A percentile compares a stretch with the other conserved stretches of the same genome.
Conservation (phyloP, 306 rosid species). For the Trifolium dubium region DNA sequence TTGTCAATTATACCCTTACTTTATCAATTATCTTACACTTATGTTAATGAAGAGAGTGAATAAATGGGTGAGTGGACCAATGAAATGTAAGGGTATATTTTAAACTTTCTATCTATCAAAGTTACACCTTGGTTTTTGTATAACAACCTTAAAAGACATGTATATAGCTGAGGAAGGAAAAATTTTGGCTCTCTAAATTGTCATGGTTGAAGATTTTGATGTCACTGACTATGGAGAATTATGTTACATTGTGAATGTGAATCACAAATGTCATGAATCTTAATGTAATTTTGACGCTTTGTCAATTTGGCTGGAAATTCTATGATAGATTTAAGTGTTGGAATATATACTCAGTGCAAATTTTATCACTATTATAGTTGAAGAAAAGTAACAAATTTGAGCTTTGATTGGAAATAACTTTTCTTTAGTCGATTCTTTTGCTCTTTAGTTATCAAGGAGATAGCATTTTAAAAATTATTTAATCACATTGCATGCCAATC, state of each 20-base stretch:
- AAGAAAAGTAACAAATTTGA: constrained; percentile 26
- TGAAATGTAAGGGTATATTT: background rate
- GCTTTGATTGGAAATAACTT: constrained; percentile 25
- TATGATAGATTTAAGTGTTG: background rate
- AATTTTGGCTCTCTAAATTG: background rate
- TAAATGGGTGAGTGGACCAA: background rate
- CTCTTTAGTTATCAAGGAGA: constrained; percentile 18
- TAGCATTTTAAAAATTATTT: constrained; percentile 12
- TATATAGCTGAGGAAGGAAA: background rate
- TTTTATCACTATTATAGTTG: constrained; percentile 7
- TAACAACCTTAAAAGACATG: background rate
- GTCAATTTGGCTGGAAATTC: background rate
- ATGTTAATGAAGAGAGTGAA: background rate
- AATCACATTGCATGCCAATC: constrained; percentile 2
- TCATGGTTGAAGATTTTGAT: constrained; percentile 26
- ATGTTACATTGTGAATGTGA: constrained; percentile 6
- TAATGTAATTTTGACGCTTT: constrained; percentile 17
- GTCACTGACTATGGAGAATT: background rate
- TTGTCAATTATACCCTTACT: too few relatives aligned
- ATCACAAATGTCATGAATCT: constrained; percentile 24
- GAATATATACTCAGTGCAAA: constrained; percentile 8
- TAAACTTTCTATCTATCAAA: background rate
- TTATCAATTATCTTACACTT: background rate
- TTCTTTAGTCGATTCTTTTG: background rate
- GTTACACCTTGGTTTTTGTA: background rate